Evolutionary conservation across 1,284 basidiomycete genomes (phyloP).

Genomic region (Boletus mariae): DNA sequence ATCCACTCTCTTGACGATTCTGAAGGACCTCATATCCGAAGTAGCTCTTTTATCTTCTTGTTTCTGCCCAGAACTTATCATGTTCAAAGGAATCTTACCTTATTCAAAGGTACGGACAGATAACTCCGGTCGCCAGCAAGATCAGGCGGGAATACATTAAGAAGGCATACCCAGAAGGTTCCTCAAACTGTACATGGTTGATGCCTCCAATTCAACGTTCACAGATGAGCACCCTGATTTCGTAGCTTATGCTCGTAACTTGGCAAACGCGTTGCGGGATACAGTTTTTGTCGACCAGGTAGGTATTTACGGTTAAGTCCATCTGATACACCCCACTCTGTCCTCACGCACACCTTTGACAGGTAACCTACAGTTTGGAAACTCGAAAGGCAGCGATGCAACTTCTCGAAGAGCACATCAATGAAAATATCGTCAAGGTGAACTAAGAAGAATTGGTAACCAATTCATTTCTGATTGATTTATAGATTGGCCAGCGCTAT

Average conservation of each 20-base stretch:
- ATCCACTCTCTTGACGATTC: constrained; percentile 74
- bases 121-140: constrained; percentile 49
- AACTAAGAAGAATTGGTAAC: constrained; percentile 5
- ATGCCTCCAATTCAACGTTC: not conserved
- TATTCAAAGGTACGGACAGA: constrained; percentile 62
- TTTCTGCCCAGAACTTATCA: not conserved
- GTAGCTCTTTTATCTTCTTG: constrained; percentile 37
- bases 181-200: constrained; percentile 1
- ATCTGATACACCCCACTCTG: not conserved
- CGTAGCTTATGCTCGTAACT: constrained; percentile 57
- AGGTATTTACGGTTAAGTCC: constrained; percentile 1
- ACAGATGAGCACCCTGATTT: constrained; percentile 75
- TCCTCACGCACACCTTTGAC: constrained; percentile 1
- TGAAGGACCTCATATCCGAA: constrained; percentile 71
- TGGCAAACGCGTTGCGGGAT: constrained; percentile 67
- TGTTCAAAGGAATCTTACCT: constrained; percentile 55
- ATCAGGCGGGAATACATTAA: constrained; percentile 54
- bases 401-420: constrained; percentile 86
- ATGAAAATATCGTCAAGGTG: constrained; percentile 87
- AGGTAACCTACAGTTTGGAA: constrained; percentile 63
- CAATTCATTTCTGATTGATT: not conserved
- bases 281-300: constrained; percentile 87
- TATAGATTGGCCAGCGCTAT: constrained; percentile 73
- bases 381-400: constrained; percentile 61
- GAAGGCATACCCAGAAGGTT: constrained; percentile 68